Base-by-base conservation (phyloP, 805 yeast species). In the Metschnikowia arizonensis region DNA sequence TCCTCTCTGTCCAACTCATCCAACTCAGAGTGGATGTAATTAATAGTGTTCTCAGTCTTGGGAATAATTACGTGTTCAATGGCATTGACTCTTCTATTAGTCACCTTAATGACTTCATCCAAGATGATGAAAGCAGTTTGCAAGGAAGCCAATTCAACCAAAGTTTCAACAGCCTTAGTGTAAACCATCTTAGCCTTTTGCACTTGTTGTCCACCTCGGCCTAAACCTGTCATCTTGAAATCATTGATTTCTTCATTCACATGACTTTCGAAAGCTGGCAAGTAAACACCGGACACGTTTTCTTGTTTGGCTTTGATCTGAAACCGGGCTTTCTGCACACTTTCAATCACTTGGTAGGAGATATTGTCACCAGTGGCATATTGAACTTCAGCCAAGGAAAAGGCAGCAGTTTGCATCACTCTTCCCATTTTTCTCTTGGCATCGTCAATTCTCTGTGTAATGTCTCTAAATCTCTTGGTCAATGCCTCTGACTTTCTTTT, bases 1-100 rank as follows among this genome's bases (percentile, higher is more conserved):
- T 91, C 99, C 71, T 91, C 99, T 78, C 99, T 85, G 65, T 93
- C 98, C 65, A 93, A 78, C 71, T 91, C 99, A 68, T 93, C 99
- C 62, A 91, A 78, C 68, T 91, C 99, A 28, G 96, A 86, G 66
- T 89, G 90, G 74, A 91, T 91, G 69, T 91, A 81, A 42, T 76
- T 66, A 60, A 91, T 91, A 24, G 99, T 91, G 69, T 91, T 91
- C 66, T 93, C 97, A 1, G 98, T 93, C 69, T 98, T 81, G 56
- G 99, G 99, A 50, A 91, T 91, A 59, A 91, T 90, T 37, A 91
- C 98, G 62, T 91, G 98, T 72, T 91, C 99, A 67, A 91, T 91
- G 51, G 99, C 98, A 65, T 91, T 91, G 60, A 91, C 99, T 77
- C 99, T 87, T 73, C 99, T 81, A 69, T 91, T 91, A 44, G 99